Percentiles rank a stretch among this genome's conserved stretches.
Conservation (phyloP, 2,329 filamentous ascomycete species). For the Exophiala mesophila region DNA sequence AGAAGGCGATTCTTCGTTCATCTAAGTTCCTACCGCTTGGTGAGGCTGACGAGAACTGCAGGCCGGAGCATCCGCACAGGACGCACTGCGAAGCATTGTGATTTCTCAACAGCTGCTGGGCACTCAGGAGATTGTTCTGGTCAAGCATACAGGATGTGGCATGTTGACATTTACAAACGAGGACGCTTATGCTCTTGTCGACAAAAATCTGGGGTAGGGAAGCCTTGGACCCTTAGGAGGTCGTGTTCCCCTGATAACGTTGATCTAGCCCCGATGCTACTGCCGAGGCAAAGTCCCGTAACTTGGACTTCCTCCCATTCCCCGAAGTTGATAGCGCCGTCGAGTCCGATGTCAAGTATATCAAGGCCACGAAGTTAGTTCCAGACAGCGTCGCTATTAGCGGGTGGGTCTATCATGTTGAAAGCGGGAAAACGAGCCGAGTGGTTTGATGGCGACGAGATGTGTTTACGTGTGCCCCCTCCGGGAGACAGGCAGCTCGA, state of each 20-base stretch:
- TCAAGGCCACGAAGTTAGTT: conserved; percentile 57
- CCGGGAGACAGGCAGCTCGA: no score
- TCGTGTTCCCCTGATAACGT: neutral
- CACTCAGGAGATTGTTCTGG: conserved; percentile 67
- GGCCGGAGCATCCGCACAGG: conserved; percentile 61
- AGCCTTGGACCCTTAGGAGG: neutral
- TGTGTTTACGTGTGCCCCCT: no score
- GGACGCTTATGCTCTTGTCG: conserved; percentile 52
- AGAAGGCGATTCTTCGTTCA: neutral
- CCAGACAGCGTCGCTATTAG: conserved; percentile 57
- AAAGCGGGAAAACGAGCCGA: conserved; percentile 59
- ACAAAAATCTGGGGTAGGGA: conserved; percentile 52
- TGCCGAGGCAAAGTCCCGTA: conserved; percentile 24
- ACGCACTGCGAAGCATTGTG: conserved; percentile 68
- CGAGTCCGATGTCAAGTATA: conserved; percentile 58
- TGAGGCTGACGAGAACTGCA: conserved; percentile 1
- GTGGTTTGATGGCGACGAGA: conserved; percentile 40
- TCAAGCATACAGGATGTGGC: conserved; percentile 71
- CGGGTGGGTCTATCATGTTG: conserved; percentile 74
- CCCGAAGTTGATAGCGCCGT: conserved; percentile 60
- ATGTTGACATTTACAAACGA: conserved; percentile 66
- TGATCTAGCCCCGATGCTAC: conserved; percentile 14
- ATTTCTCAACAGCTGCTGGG: conserved; percentile 76
- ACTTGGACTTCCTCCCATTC: conserved; percentile 63
- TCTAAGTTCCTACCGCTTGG: neutral